Percentiles rank a stretch among this genome's conserved stretches.
These are phyloP conservation scores for Paramyrothecium sp. DNA, from an alignment of 2,329 filamentous ascomycete genomes.

Conservation along the genomic window DNA sequence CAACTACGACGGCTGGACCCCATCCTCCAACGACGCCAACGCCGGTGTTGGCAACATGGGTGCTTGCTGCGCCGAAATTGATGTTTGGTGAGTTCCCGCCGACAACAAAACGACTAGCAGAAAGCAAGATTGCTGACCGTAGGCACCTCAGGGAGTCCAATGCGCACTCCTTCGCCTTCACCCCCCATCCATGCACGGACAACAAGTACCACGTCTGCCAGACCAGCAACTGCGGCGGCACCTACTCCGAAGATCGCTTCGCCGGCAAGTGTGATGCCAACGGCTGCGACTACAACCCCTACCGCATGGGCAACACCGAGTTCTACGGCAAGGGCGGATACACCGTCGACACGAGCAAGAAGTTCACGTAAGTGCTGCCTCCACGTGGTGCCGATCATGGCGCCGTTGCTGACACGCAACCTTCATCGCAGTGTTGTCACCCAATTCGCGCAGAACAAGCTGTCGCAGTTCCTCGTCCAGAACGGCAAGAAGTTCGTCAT, in stretches of 20 bases:
- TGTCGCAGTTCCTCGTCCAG: constrained; percentile 46
- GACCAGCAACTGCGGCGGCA: constrained; percentile 33
- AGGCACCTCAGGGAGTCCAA: constrained; percentile 43
- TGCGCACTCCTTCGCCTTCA: constrained; percentile 34
- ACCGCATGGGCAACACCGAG: constrained; percentile 20
- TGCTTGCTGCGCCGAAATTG: constrained; percentile 50
- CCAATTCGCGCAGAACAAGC: constrained; percentile 3
- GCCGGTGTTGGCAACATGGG: constrained; percentile 30
- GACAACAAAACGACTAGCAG: constrained; percentile 30
- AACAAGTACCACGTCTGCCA: constrained; percentile 39
- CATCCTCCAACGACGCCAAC: constrained; percentile 14
- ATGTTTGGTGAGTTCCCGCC: constrained; percentile 48
- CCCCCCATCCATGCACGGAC: constrained; percentile 45
- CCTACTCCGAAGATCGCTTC: constrained; percentile 48
- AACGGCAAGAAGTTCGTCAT: constrained; percentile 44
- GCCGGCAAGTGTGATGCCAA: constrained; percentile 38
- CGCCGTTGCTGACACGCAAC: neutral
- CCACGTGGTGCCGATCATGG: neutral
- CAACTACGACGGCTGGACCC: constrained; percentile 20
- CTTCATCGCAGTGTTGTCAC: neutral
- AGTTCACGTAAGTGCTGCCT: constrained; percentile 20
- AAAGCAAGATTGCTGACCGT: constrained; percentile 28
- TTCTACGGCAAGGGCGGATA: constrained; percentile 23
- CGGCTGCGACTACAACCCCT: constrained; percentile 40
- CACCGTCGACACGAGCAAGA: constrained; percentile 27